These are phyloP conservation scores for Kluyveromyces starmeri DNA, from an alignment of 805 yeast genomes.

Conservation along the genomic window DNA sequence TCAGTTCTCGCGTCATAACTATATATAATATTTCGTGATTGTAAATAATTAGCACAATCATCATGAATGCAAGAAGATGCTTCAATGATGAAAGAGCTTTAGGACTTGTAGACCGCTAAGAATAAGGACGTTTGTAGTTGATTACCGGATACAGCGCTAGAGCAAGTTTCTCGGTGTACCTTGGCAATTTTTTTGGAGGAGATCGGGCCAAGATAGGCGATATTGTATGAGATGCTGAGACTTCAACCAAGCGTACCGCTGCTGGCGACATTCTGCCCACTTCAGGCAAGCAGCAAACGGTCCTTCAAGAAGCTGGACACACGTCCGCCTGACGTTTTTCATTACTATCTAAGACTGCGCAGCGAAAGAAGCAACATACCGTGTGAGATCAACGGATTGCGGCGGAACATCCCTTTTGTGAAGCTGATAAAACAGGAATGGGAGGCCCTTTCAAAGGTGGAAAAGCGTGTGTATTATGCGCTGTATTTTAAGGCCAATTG, in stretches of 20 bases:
- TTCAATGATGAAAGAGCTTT: too few species aligned
- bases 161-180: too few species aligned
- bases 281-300: conserved; percentile 9
- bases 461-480: conserved; percentile 18
- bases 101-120: too few species aligned
- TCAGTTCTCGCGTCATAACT: too few species aligned
- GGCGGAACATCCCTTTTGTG: conserved; percentile 12
- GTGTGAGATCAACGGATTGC: conserved; percentile 5
- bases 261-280: conserved; percentile 12
- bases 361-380: conserved; percentile 9
- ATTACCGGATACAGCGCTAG: too few species aligned
- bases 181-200: too few species aligned
- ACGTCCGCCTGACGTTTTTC: conserved; percentile 17
- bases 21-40: too few species aligned
- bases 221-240: neutral
- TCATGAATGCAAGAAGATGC: too few species aligned
- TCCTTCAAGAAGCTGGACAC: conserved; percentile 14
- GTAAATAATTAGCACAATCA: too few species aligned
- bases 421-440: conserved; percentile 18
- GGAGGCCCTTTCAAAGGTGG: conserved; percentile 16
- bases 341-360: conserved; percentile 16
- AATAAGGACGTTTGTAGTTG: too few species aligned
- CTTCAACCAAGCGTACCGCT: neutral
- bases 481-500: conserved; percentile 15
- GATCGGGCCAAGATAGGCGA: too few species aligned